Base-by-base conservation (phyloP, 2,329 filamentous ascomycete genomes). In the Achaetomium macrosporum region DNA sequence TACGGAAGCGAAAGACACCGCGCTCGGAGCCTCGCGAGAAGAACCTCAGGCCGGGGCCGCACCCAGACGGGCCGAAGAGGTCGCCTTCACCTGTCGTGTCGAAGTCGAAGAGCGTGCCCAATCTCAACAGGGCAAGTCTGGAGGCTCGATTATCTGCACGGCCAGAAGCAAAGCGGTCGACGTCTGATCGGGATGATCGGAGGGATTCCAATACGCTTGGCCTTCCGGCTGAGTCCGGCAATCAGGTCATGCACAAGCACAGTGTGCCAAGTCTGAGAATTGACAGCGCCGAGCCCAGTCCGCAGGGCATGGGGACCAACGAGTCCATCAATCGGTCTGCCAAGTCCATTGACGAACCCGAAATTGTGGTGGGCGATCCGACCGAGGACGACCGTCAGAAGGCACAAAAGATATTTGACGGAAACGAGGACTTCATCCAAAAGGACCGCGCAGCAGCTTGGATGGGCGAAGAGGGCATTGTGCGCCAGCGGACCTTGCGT, bases 391-490 rank as follows among this genome's bases (percentile, higher is more conserved):
- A 96, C 61, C 77, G 80, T 17, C 81, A 87, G 60, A 88, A 87
- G 66, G 93, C 92, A 1, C 79, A 84, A 61, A 85, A 84, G 64
- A 90, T 99, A 39, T 97, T 82, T 66, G 85, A 92, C 52, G 90
- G 91, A 37, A 82, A 85, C 55, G 90, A 96, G 65, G 84, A 89
- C 47, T 87, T 91, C 55, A 84, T 93, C 19, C 78, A 79, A 39
- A 90, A 89, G 64, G 83, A 86, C 31, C 85, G 87, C 65, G 90
- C 91, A 15, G 90, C 91, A 25, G 81, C 90, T 29, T 95, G 90
- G 84, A 84, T 96, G 70, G 93, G 93, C 61, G 89, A 93, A 62
- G 82, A 85, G 57, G 81, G 81, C 0, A 73, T 74, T 2, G 70
- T 82, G 31, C 74, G 81, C 15, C 76, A 82, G 62, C 73, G 80